Evolutionary conservation across 345 rosid genomes (phyloP).

Genomic region (Bruguiera parviflora): DNA sequence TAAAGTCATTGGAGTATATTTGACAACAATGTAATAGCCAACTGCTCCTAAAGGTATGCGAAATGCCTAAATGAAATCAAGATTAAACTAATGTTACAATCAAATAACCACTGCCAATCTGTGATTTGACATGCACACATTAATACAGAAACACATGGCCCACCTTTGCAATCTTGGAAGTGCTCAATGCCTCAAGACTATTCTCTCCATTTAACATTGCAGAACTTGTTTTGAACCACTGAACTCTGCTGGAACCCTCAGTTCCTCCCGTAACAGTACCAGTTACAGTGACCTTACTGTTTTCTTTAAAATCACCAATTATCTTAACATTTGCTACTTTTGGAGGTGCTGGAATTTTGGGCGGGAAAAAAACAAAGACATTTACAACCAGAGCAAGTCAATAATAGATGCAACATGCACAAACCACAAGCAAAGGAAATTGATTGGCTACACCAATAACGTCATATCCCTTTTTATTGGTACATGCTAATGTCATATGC

Average conservation of each 20-base stretch:
- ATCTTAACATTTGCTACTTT: conserved; percentile 82
- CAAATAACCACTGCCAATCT: conserved; percentile 3
- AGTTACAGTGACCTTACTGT: conserved; percentile 74
- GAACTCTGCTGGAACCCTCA: conserved; percentile 93
- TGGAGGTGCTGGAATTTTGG: conserved; percentile 71
- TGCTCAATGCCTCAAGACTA: conserved; percentile 76
- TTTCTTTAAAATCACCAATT: conserved; percentile 82
- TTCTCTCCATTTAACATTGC: conserved; percentile 49
- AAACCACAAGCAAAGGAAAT: too few species aligned
- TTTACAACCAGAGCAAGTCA: conserved; percentile 9
- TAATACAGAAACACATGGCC: conserved; percentile 5
- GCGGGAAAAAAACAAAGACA: conserved; percentile 8
- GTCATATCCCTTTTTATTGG: not conserved
- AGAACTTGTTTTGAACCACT: conserved; percentile 79
- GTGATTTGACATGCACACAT: conserved; percentile 5
- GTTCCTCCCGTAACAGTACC: conserved; percentile 86
- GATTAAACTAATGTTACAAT: conserved; percentile 12
- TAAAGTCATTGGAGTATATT: conserved; percentile 83
- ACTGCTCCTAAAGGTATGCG: conserved; percentile 96
- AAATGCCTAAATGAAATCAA: conserved; percentile 56
- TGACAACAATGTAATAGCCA: conserved; percentile 71
- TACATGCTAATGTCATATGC: too few species aligned
- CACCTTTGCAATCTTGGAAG: conserved; percentile 90
- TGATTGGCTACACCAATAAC: not conserved
- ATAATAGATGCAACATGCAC: conserved; percentile 7